Conservation (phyloP, 2,329 filamentous ascomycete species). For the Neoscytalidium dimidiatum region DNA sequence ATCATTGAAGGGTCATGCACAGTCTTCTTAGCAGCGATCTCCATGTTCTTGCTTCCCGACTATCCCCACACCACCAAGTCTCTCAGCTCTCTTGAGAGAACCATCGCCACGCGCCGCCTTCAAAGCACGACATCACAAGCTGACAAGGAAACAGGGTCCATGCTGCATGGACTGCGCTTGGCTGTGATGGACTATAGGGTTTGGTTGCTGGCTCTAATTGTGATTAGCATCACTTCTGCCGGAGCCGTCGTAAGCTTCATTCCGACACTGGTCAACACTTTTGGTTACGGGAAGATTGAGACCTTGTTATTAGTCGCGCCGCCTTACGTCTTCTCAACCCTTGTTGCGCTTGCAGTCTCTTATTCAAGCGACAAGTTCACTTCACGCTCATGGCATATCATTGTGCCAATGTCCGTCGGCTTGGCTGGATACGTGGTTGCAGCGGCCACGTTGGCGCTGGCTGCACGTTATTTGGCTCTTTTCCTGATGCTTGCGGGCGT, state of each 20-base stretch:
- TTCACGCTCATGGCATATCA: not conserved
- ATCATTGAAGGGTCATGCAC: not conserved
- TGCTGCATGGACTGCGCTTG: conserved; percentile 10
- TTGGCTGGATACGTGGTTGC: not conserved
- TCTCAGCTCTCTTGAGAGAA: conserved; percentile 3
- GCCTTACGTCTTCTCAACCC: not conserved
- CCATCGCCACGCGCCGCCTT: conserved; percentile 14
- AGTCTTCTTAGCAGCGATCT: not conserved
- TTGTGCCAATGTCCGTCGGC: not conserved
- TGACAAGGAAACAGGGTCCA: not conserved
- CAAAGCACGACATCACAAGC: not conserved
- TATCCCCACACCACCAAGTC: conserved; percentile 15
- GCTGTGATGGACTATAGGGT: conserved; percentile 19
- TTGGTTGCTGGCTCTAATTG: conserved; percentile 16
- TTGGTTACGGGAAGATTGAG: not conserved
- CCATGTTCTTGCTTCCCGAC: conserved; percentile 15
- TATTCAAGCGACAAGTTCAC: not conserved
- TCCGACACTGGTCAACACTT: conserved; percentile 18
- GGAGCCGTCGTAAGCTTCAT: conserved; percentile 18
- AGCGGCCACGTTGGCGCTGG: not conserved
- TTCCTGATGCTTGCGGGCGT: not conserved
- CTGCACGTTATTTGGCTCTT: conserved; percentile 1
- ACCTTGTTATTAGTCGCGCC: not conserved
- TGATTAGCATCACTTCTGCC: conserved; percentile 14
- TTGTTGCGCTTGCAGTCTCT: not conserved